Evolutionary conservation across 352 stramenopile genomes (phyloP), one percentile per base, ranked within the genome.

Genomic region (Pythium coloratum): DNA sequence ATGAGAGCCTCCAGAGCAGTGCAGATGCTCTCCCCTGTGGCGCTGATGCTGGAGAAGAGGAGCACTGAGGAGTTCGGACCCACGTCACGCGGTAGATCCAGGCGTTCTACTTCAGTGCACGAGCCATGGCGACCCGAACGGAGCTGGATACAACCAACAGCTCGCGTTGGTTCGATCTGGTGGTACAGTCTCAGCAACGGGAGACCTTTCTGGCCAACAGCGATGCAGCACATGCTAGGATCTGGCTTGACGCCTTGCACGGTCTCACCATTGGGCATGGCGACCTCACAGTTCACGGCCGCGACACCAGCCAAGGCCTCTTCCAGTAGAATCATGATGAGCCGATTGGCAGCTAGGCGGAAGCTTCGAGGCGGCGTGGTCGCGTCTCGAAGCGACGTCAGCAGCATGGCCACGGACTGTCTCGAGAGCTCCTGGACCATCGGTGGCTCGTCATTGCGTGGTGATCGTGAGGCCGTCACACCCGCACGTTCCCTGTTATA

Each of bases 281-380:
- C 47, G 3, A 89, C 59, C 13, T 85, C 53, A 36, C 80, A 75
- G 24, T 59, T 54, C 30, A 76, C 59, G 3, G 74, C 79, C 2
- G 70, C 64, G 4, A 81, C 30, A 10, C 73, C 61, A 8, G 72
- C 71, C 20, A 88, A 53, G 0, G 80, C 72, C 65, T 89, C 80
- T 60, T 91, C 82, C 5, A 91, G 58, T 14, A 91, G 64, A 24
- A 89, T 77, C 77, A 83, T 84, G 49, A 87, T 86, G 6, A 90
- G 62, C 18, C 81, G 68, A 0, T 80, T 66, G 14, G 77, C 70
- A 0, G 79, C 70, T 16, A 76, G 70, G 1, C 77, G 79, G 53
- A 84, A 90, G 6, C 18, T 32, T 13, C 33, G 32, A 18, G 18
- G 28, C 8, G 49, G 30, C 1, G 61, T 79, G 6, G 63, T 71